Evolutionary conservation across 2,329 filamentous ascomycete species (phyloP), one percentile per base, ranked within the genome.

Genomic region (Ophiocordyceps robertsii): DNA sequence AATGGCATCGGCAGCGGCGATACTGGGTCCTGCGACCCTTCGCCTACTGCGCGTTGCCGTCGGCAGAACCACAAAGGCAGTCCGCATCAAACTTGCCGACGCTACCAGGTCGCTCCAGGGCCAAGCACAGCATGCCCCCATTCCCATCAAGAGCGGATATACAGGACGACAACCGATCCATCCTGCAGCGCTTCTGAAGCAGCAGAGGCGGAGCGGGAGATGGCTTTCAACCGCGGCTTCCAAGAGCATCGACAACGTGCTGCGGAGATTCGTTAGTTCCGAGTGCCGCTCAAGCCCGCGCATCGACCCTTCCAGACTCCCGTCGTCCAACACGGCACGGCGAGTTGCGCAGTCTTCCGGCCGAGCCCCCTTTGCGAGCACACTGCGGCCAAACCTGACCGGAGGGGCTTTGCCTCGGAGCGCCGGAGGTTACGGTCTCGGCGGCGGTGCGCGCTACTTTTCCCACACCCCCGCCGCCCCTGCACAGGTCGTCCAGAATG

Each of bases 401-500:
- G 90, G 88, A 39, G 89, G 90, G 36, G 80, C 86, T 21, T 67
- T 95, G 37, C 81, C 85, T 30, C 79, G 90, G 44, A 86, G 85
- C 33, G 85, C 89, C 8, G 88, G 90, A 50, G 92, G 92, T n/a
- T 98, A 98, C 58, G 72, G 72, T 49, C 66, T 85, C 33, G 65
- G 73, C 43, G 85, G 85, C 29, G 79, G 84, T 50, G 84, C 80
- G 21, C 76, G 90, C 50, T 90, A 90, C 67, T 96, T 96, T 65
- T 93, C 87, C 1, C 89, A 95, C 64, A 77, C 80, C 1, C 87
- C 90, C 1, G 82, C 85, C 10, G 77, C 82, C 8, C 88, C 87
- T 33, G 87, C 89, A 1, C 86, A 96, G 60, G 87, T 96, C 38
- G 77, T 96, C 41, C 84, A 92, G 61, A 95, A 95, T 62, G 90